Evolutionary conservation across 352 stramenopile genomes (phyloP).

Genomic region (Vaucheria bursata): DNA sequence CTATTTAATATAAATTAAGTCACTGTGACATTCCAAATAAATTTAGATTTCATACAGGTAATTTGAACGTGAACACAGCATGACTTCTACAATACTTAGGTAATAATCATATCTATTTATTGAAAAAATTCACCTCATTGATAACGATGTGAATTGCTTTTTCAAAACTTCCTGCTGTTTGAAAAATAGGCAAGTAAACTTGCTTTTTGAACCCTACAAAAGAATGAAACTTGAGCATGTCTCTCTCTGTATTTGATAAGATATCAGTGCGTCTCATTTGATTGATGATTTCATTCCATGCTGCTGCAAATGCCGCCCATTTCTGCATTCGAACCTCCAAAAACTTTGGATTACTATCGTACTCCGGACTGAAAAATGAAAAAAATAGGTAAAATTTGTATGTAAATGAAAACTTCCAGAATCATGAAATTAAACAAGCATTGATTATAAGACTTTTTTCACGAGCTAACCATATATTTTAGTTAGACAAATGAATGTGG

Average conservation of each 20-base stretch:
- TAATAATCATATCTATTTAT: no score
- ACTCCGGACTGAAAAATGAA: constrained; percentile 5
- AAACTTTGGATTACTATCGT: constrained; percentile 46
- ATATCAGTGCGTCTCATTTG: constrained; percentile 55
- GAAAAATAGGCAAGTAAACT: constrained; percentile 93
- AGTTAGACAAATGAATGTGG: no score
- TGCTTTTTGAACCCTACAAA: constrained; percentile 89
- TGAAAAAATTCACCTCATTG: background rate
- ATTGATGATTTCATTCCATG: constrained; percentile 63
- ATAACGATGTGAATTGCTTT: constrained; percentile 52
- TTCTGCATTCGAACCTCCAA: constrained; percentile 86
- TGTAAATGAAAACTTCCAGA: no score
- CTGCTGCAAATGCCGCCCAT: constrained; percentile 90
- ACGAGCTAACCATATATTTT: no score
- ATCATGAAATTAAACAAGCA: no score
- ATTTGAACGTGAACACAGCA: no score
- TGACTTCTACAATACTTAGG: no score
- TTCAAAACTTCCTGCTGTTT: constrained; percentile 91
- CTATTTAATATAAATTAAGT: no score
- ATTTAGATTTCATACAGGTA: no score
- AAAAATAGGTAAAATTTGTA: background rate
- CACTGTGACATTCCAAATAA: no score
- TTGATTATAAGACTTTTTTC: no score
- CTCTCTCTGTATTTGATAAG: constrained; percentile 64
- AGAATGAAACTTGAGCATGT: constrained; percentile 88